These are phyloP conservation scores for Microdochium paspali DNA, from an alignment of 2,329 filamentous ascomycete species.

Conservation along the genomic window DNA sequence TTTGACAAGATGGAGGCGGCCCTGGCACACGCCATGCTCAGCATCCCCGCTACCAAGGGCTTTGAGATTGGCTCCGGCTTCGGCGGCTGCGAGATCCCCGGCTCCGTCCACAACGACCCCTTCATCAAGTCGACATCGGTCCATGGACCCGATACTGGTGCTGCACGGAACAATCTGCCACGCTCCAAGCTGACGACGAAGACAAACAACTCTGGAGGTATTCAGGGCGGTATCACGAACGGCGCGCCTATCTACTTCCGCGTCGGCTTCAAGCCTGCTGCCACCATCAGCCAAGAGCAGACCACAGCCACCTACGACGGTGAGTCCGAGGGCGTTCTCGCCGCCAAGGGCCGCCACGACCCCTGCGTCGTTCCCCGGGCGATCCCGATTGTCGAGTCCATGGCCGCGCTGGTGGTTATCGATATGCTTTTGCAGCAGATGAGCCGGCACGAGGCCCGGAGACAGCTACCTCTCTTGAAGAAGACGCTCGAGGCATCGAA, in stretches of 20 bases:
- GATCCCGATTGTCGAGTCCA: slow-evolving; percentile 81
- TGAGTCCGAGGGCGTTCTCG: slow-evolving; percentile 60
- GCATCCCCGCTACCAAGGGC: slow-evolving; percentile 88
- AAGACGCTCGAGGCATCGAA: slow-evolving; percentile 18
- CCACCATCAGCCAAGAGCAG: slow-evolving; percentile 87
- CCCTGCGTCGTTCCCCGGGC: slow-evolving; percentile 86
- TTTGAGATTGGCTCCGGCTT: slow-evolving; percentile 96
- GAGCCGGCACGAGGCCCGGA: slow-evolving; percentile 39
- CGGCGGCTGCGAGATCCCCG: slow-evolving; percentile 73
- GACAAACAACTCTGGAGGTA: slow-evolving; percentile 91
- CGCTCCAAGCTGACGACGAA: slow-evolving; percentile 66
- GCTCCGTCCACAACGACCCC: slow-evolving; percentile 86
- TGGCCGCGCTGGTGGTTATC: slow-evolving; percentile 81
- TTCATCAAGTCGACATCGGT: slow-evolving; percentile 53
- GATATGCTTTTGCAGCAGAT: slow-evolving; percentile 82
- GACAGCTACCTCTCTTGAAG: slow-evolving; percentile 30
- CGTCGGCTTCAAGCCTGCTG: slow-evolving; percentile 88
- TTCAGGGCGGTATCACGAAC: slow-evolving; percentile 93
- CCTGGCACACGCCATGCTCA: slow-evolving; percentile 89
- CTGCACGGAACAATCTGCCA: slow-evolving; percentile 31
- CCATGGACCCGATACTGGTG: slow-evolving; percentile 33
- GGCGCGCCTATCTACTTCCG: slow-evolving; percentile 91
- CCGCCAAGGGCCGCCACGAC: slow-evolving; percentile 90
- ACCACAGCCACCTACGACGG: slow-evolving; percentile 73
- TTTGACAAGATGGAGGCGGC: slow-evolving; percentile 94